phyloP scores from a whole-genome alignment of 352 stramenopile species.

The Phytophthora multivora region DNA sequence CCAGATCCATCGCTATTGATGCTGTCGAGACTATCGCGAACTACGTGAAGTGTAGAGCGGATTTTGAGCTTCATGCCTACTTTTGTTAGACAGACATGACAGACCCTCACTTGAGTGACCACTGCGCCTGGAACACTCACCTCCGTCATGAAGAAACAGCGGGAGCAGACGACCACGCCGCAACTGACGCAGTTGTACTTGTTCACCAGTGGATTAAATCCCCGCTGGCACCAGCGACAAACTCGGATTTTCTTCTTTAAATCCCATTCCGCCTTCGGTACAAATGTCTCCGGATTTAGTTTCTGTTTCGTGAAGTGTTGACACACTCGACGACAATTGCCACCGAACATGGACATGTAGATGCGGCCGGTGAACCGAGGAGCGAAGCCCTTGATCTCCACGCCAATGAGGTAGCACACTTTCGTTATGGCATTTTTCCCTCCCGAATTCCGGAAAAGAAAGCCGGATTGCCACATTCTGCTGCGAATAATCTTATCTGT shows the following conservation, averaged over 20 bases:
- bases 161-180: constrained; percentile 29
- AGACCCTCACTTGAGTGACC: constrained; percentile 41
- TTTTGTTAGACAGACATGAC: constrained; percentile 22
- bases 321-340: constrained; percentile 45
- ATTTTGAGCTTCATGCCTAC: constrained; percentile 26
- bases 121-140: constrained; percentile 45
- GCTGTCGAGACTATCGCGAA: constrained; percentile 27
- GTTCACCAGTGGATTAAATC: constrained; percentile 37
- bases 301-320: constrained; percentile 43
- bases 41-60: constrained; percentile 2
- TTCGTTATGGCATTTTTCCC: constrained; percentile 41
- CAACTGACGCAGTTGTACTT: constrained; percentile 37
- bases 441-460: constrained; percentile 47
- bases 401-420: constrained; percentile 54
- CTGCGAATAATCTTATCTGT: constrained; percentile 41
- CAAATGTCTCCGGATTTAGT: constrained; percentile 44
- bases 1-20: constrained; percentile 23
- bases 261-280: constrained; percentile 29
- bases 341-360: constrained; percentile 51
- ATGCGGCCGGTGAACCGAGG: constrained; percentile 36
- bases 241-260: constrained; percentile 25
- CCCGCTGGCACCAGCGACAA: constrained; percentile 31
- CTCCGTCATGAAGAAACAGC: constrained; percentile 34
- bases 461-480: constrained; percentile 51
- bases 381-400: constrained; percentile 29